Conservation (phyloP, 2,329 filamentous ascomycete genomes). For the Penicillium capsulatum region DNA sequence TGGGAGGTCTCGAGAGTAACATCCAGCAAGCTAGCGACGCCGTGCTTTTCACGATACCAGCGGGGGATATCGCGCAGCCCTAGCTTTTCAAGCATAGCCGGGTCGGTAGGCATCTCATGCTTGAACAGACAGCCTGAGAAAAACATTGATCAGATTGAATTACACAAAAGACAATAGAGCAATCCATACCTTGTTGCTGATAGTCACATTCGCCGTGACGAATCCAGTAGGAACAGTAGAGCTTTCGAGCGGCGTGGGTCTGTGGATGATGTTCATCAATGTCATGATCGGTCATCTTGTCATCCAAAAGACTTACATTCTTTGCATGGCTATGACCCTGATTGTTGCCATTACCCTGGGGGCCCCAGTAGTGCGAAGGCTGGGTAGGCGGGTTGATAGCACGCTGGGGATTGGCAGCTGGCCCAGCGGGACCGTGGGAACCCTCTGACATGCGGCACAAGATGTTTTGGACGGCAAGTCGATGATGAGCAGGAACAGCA, state of each 20-base stretch:
- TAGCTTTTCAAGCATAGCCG: conserved; percentile 60
- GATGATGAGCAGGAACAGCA: conserved; percentile 17
- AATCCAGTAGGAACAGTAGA: conserved; percentile 88
- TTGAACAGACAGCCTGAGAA: conserved; percentile 70
- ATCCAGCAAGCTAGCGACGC: conserved; percentile 28
- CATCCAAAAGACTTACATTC: too few species aligned
- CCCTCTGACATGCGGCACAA: background rate
- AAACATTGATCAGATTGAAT: background rate
- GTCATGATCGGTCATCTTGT: background rate
- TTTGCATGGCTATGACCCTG: too few species aligned
- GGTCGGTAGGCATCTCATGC: conserved; percentile 79
- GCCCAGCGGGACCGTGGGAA: too few species aligned
- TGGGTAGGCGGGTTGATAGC: too few species aligned
- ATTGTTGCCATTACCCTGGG: too few species aligned
- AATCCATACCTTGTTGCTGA: conserved; percentile 60
- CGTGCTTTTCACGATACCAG: conserved; percentile 54
- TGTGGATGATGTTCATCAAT: background rate
- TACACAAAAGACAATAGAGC: background rate
- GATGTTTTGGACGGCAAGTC: conserved; percentile 20
- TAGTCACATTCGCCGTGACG: conserved; percentile 80
- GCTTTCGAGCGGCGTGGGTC: conserved; percentile 49
- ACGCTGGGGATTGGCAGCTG: too few species aligned
- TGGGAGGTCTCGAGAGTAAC: conserved; percentile 18
- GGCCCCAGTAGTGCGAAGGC: too few species aligned
- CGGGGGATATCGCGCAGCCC: conserved; percentile 59